A percentile compares a stretch with the other conserved stretches of the same genome.
phyloP scores from a whole-genome alignment of 192 early-diverging fungal genomes.

The Linnemannia zychae region DNA sequence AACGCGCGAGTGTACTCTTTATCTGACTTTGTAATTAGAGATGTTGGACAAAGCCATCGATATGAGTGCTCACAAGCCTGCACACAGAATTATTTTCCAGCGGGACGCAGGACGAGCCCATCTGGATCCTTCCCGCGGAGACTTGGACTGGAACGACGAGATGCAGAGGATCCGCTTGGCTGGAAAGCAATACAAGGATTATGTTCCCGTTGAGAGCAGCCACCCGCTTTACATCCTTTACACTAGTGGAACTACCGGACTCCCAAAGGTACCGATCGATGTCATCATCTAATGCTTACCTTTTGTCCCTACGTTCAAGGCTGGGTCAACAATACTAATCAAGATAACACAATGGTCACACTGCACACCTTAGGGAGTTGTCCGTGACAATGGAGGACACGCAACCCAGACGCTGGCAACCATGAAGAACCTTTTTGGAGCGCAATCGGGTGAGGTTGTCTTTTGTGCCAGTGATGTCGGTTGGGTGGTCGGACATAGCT shows the following conservation, averaged over 20 bases:
- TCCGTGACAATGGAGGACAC: slow-evolving; percentile 74
- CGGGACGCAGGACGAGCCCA: slow-evolving; percentile 68
- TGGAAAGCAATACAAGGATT: slow-evolving; percentile 60
- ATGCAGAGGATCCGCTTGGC: slow-evolving; percentile 56
- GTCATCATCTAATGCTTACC: background rate
- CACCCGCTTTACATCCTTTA: slow-evolving; percentile 90
- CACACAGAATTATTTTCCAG: slow-evolving; percentile 71
- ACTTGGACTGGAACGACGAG: slow-evolving; percentile 68
- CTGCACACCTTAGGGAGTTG: slow-evolving; percentile 58
- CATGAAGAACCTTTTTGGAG: slow-evolving; percentile 79
- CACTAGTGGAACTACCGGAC: slow-evolving; percentile 82
- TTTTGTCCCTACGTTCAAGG: no score
- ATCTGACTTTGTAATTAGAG: slow-evolving; percentile 41
- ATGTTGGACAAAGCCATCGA: slow-evolving; percentile 80
- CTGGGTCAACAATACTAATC: no score
- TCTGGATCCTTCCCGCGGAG: slow-evolving; percentile 67
- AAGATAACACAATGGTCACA: no score
- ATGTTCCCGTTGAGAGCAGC: slow-evolving; percentile 69
- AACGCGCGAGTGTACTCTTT: background rate
- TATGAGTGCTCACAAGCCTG: slow-evolving; percentile 63
- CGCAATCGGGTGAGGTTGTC: slow-evolving; percentile 80
- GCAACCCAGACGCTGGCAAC: slow-evolving; percentile 74
- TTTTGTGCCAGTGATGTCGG: slow-evolving; percentile 90
- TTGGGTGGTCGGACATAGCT: slow-evolving; percentile 91
- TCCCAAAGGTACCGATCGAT: slow-evolving; percentile 76